A percentile compares a stretch with the other conserved stretches of the same genome.
Evolutionary conservation across 148 eudicot genomes (phyloP).

Genomic region (Cornus suecica): DNA sequence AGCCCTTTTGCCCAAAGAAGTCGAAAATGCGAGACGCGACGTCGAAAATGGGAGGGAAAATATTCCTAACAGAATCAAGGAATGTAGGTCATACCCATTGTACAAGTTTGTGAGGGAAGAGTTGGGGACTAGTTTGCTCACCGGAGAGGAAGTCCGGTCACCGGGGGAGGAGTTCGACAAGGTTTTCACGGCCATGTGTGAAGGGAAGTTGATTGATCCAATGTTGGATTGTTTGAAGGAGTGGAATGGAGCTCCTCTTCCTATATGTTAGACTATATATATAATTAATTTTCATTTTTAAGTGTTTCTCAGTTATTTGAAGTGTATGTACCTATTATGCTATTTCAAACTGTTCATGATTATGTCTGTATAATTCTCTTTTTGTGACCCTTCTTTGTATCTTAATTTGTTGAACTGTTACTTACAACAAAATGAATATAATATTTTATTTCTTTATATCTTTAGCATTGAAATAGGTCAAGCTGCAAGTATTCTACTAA

Average conservation of each 20-base stretch:
- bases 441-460: no score
- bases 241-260: conserved; percentile 42
- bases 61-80: conserved; percentile 24
- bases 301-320: no score
- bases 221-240: conserved; percentile 35
- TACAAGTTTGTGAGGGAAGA: conserved; percentile 33
- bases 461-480: no score
- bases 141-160: conserved; percentile 28
- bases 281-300: no score
- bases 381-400: no score
- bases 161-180: conserved; percentile 35
- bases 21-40: conserved; percentile 11
- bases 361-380: no score
- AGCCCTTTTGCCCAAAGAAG: conserved; percentile 27
- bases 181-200: conserved; percentile 27
- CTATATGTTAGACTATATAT: conserved; percentile 28
- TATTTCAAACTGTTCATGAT: no score
- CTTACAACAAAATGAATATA: no score
- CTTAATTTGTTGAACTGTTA: no score
- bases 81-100: conserved; percentile 30
- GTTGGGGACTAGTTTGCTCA: conserved; percentile 15
- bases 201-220: conserved; percentile 29
- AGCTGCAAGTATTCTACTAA: no score
- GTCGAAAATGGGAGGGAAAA: conserved; percentile 20
- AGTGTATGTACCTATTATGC: no score